A percentile compares a stretch with the other conserved stretches of the same genome.
phyloP scores from a whole-genome alignment of 805 yeast species.

The Candida germanica region DNA sequence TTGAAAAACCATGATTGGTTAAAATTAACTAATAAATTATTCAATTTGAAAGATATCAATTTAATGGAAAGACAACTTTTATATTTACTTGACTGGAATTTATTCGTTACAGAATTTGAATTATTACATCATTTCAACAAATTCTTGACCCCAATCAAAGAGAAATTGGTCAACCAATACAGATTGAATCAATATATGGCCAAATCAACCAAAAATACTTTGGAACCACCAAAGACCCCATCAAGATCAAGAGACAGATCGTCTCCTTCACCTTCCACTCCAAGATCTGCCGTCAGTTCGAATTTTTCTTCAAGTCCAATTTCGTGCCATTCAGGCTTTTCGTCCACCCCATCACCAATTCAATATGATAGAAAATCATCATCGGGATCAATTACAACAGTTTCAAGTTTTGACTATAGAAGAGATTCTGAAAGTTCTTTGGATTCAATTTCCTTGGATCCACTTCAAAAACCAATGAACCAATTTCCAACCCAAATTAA shows the following conservation, averaged over 20 bases:
- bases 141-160: conserved; percentile 53
- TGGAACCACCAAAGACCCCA: conserved; percentile 1
- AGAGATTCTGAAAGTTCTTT: conserved; percentile 17
- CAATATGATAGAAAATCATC: conserved; percentile 4
- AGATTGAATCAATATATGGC: conserved; percentile 25
- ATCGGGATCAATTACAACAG: conserved; percentile 7
- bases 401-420: conserved; percentile 10
- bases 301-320: conserved; percentile 1
- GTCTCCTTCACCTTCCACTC: neutral
- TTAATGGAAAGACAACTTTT: conserved; percentile 78
- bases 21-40: conserved; percentile 70
- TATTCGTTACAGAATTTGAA: conserved; percentile 46
- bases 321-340: neutral
- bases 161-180: conserved; percentile 30
- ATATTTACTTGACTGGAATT: conserved; percentile 68
- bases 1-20: conserved; percentile 83
- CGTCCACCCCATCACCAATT: neutral
- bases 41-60: conserved; percentile 65
- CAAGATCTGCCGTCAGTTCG: conserved; percentile 6
- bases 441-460: conserved; percentile 3
- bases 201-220: conserved; percentile 12
- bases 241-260: conserved; percentile 1
- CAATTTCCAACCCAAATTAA: conserved; percentile 17
- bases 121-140: conserved; percentile 38
- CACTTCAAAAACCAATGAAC: neutral